Evolutionary conservation across 352 stramenopile species (phyloP).

Genomic region (Globisporangium radiosum): DNA sequence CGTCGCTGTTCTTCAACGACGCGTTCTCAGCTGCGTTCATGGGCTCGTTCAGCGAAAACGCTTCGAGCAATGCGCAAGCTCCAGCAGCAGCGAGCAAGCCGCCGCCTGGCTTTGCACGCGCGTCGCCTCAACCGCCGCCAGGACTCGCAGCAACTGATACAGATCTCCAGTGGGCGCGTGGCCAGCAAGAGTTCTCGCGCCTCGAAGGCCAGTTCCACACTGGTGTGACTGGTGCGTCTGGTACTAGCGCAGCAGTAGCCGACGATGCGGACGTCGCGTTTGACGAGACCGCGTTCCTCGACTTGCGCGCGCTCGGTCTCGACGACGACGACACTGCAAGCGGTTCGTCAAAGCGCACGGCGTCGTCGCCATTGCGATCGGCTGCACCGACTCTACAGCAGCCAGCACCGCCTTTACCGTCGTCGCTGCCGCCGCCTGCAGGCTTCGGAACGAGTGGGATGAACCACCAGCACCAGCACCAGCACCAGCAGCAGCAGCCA

Average conservation of each 20-base stretch:
- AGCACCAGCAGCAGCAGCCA: not conserved
- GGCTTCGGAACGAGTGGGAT: constrained; percentile 3
- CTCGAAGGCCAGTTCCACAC: constrained; percentile 43
- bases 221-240: too few relatives aligned
- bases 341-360: constrained; percentile 7
- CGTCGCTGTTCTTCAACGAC: constrained; percentile 82
- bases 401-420: constrained; percentile 15
- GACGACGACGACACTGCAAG: constrained; percentile 54
- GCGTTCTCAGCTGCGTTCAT: constrained; percentile 81
- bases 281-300: constrained; percentile 64
- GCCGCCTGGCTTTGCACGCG: constrained; percentile 47
- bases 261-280: constrained; percentile 42
- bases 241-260: constrained; percentile 6
- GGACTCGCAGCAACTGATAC: constrained; percentile 49
- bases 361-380: not conserved
- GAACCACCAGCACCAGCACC: not conserved
- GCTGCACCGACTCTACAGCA: constrained; percentile 5
- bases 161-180: constrained; percentile 75
- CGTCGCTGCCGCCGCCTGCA: constrained; percentile 15
- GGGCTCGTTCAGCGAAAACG: constrained; percentile 59
- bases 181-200: constrained; percentile 66
- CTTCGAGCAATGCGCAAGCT: not conserved
- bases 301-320: constrained; percentile 54
- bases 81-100: constrained; percentile 16
- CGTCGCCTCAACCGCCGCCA: constrained; percentile 19